Evolutionary conservation across 257 asterid species (phyloP).

Genomic region (Solanum chiquidenum): DNA sequence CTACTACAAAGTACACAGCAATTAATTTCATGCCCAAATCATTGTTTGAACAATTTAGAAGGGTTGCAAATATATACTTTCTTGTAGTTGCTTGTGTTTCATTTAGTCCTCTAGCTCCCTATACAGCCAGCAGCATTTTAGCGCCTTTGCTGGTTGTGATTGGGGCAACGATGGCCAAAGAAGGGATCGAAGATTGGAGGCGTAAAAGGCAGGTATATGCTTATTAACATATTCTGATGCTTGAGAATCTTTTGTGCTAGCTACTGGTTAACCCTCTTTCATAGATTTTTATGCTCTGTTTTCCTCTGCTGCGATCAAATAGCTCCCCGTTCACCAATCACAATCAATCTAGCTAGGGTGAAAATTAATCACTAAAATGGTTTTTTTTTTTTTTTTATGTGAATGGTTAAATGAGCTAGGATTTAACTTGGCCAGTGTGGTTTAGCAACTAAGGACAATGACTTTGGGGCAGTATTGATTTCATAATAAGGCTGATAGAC

Average conservation of each 20-base stretch:
- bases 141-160: constrained; percentile 73
- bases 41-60: constrained; percentile 92
- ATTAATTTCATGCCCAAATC: constrained; percentile 82
- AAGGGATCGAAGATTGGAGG: constrained; percentile 93
- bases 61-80: constrained; percentile 91
- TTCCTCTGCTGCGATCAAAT: not conserved
- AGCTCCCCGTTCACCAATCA: not conserved
- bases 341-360: not conserved
- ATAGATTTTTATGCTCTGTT: not conserved
- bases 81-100: constrained; percentile 88
- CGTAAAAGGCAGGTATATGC: constrained; percentile 64
- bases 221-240: not conserved
- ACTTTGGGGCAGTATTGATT: not conserved
- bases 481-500: not conserved
- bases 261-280: not conserved
- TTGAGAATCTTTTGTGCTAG: not conserved
- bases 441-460: not conserved
- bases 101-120: constrained; percentile 76
- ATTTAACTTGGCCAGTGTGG: not conserved
- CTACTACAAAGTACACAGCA: constrained; percentile 78
- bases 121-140: constrained; percentile 60
- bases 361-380: not conserved
- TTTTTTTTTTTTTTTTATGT: not conserved
- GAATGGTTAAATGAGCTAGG: not conserved
- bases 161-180: constrained; percentile 92